These are phyloP conservation scores for Aspergillus ochraceus DNA, from an alignment of 2,329 filamentous ascomycete genomes.

Conservation along the genomic window DNA sequence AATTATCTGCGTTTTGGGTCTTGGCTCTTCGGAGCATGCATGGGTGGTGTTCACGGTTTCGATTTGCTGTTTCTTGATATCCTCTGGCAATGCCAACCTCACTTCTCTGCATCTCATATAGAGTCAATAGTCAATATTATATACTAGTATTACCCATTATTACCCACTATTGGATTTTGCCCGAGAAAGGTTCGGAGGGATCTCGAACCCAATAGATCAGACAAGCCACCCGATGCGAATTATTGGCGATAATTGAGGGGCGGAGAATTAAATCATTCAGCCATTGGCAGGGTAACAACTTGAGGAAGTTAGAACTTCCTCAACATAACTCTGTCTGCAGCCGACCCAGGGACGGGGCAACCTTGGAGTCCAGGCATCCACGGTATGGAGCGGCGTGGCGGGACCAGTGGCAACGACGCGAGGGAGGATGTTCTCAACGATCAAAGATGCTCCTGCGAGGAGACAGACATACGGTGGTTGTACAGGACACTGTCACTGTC, in stretches of 20 bases:
- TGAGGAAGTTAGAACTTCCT: too few relatives aligned
- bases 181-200: not conserved
- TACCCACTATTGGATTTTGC: too few relatives aligned
- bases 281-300: too few relatives aligned
- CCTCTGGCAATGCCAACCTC: not conserved
- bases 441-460: too few relatives aligned
- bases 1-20: not conserved
- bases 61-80: not conserved
- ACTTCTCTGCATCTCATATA: not conserved
- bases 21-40: slow-evolving; percentile 3
- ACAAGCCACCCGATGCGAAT: not conserved
- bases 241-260: slow-evolving; percentile 7
- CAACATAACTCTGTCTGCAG: not conserved
- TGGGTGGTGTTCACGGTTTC: slow-evolving; percentile 13
- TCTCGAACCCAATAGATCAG: not conserved
- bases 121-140: not conserved
- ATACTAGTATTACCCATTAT: not conserved
- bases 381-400: too few relatives aligned
- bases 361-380: not conserved
- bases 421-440: too few relatives aligned
- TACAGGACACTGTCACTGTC: too few relatives aligned
- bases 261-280: not conserved
- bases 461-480: too few relatives aligned
- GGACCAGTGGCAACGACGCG: too few relatives aligned
- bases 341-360: not conserved